These are phyloP conservation scores for Barnettozyma pratensis DNA, from an alignment of 805 yeast genomes.

Conservation along the genomic window DNA sequence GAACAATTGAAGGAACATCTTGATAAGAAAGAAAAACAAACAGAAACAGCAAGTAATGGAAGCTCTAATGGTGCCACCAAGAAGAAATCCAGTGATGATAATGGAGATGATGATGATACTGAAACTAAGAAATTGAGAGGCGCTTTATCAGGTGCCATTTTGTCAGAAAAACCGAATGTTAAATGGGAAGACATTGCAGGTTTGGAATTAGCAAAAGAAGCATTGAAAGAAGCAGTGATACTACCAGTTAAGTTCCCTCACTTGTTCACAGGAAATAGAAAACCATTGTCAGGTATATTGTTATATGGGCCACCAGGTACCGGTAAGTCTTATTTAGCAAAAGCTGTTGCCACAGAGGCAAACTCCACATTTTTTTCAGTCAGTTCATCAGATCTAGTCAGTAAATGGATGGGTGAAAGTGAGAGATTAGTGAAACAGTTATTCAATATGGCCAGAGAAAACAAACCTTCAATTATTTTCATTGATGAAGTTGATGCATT, in stretches of 20 bases:
- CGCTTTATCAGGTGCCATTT: slow-evolving; percentile 86
- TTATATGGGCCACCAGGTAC: slow-evolving; percentile 96
- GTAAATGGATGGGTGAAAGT: slow-evolving; percentile 99
- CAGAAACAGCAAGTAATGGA: slow-evolving; percentile 24
- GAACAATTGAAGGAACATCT: slow-evolving; percentile 89
- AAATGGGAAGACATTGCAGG: slow-evolving; percentile 97
- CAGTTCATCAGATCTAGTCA: slow-evolving; percentile 91
- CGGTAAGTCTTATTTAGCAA: slow-evolving; percentile 94
- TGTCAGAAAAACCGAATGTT: slow-evolving; percentile 88
- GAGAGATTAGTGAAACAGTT: slow-evolving; percentile 94
- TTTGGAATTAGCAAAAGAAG: slow-evolving; percentile 90
- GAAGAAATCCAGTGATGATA: slow-evolving; percentile 48
- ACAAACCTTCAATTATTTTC: slow-evolving; percentile 91
- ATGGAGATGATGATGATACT: slow-evolving; percentile 61
- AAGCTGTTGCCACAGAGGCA: slow-evolving; percentile 98
- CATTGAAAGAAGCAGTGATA: slow-evolving; percentile 94
- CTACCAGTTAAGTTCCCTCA: slow-evolving; percentile 96
- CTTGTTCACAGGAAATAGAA: slow-evolving; percentile 87
- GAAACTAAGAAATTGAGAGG: slow-evolving; percentile 88
- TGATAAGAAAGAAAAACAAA: slow-evolving; percentile 50
- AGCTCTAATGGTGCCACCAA: slow-evolving; percentile 43
- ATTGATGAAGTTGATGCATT: slow-evolving; percentile 98
- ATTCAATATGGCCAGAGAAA: slow-evolving; percentile 94
- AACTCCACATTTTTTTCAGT: slow-evolving; percentile 95
- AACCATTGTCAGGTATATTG: slow-evolving; percentile 87